These are phyloP conservation scores for Macrophomina phaseolina DNA, from an alignment of 2,329 filamentous ascomycete genomes.

Conservation along the genomic window DNA sequence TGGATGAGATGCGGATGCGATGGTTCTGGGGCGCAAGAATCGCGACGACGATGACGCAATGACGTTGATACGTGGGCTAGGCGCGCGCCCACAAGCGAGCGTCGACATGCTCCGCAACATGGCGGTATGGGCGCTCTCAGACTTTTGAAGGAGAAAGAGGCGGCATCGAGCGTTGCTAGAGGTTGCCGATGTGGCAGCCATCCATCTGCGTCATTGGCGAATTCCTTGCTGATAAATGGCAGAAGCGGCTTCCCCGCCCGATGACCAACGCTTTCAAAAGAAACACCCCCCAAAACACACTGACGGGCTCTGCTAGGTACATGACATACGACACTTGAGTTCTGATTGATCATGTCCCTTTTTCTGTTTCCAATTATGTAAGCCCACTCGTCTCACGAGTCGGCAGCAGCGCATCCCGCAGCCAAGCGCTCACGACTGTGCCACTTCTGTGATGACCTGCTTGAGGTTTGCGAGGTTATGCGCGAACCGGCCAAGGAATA, in stretches of 20 bases:
- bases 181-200: neutral
- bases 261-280: conserved; percentile 3
- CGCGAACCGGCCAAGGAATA: conserved; percentile 82
- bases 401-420: neutral
- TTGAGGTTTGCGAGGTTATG: conserved; percentile 76
- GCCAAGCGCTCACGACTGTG: conserved; percentile 43
- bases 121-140: neutral
- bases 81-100: neutral
- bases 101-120: neutral
- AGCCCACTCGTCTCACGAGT: neutral
- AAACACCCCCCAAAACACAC: neutral
- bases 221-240: conserved; percentile 15
- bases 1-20: too few species aligned
- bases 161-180: neutral
- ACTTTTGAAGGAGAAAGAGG: neutral
- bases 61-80: neutral
- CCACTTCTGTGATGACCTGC: conserved; percentile 75
- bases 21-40: neutral
- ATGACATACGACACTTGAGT: neutral
- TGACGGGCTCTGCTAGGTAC: neutral
- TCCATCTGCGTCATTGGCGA: neutral
- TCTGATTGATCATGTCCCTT: neutral
- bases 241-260: conserved; percentile 10
- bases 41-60: conserved; percentile 12
- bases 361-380: neutral